A percentile compares a stretch with the other conserved stretches of the same genome.
Evolutionary conservation across 2,329 filamentous ascomycete genomes (phyloP).

Genomic region (Paecilomyces sp.): DNA sequence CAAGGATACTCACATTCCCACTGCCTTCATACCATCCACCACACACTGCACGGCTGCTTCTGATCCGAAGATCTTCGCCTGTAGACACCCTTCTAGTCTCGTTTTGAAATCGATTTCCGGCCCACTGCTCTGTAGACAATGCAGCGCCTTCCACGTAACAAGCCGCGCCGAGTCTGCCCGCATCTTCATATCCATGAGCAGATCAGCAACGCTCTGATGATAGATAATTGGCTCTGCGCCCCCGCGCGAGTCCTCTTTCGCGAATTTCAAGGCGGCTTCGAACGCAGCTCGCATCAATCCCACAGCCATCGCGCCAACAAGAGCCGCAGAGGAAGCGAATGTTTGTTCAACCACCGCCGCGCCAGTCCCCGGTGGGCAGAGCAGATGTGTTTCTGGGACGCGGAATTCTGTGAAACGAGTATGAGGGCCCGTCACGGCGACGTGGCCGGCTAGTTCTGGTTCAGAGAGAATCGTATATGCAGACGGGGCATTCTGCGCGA

Average conservation of each 20-base stretch:
- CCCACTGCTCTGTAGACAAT: constrained; percentile 34
- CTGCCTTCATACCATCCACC: constrained; percentile 44
- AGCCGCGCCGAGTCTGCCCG: constrained; percentile 43
- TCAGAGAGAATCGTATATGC: constrained; percentile 44
- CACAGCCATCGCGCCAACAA: constrained; percentile 50
- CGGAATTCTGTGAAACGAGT: constrained; percentile 40
- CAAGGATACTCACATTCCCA: constrained; percentile 41
- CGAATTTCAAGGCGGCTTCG: constrained; percentile 45
- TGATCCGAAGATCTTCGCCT: constrained; percentile 47
- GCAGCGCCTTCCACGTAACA: constrained; percentile 47
- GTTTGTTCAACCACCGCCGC: constrained; percentile 35
- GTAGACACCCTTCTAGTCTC: constrained; percentile 40
- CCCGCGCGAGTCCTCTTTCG: constrained; percentile 44
- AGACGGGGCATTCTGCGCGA: constrained; percentile 36
- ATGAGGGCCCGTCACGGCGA: constrained; percentile 44
- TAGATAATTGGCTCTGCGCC: constrained; percentile 41
- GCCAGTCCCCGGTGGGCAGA: constrained; percentile 39
- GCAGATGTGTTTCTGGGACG: constrained; percentile 41
- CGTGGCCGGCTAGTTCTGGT: constrained; percentile 40
- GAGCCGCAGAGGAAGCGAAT: constrained; percentile 40
- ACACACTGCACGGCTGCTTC: constrained; percentile 44
- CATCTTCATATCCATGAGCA: constrained; percentile 48
- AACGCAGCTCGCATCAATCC: constrained; percentile 50
- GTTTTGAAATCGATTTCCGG: constrained; percentile 29
- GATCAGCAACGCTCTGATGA: constrained; percentile 45